Evolutionary conservation across 2,329 filamentous ascomycete genomes (phyloP).

Genomic region (Aspergillus fijiensis): DNA sequence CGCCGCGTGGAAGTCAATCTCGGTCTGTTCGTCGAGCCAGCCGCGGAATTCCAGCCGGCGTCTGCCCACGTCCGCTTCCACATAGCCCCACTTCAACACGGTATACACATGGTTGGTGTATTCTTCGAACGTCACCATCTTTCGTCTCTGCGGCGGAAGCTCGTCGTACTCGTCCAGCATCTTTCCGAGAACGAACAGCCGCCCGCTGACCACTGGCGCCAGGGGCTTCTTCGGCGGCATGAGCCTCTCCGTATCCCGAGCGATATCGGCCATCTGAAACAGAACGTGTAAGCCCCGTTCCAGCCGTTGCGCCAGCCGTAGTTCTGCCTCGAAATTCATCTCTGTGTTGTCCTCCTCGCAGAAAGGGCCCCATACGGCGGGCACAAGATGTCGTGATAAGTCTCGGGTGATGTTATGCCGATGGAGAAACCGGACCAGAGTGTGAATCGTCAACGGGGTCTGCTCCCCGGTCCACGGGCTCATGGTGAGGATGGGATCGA

Average conservation of each 20-base stretch:
- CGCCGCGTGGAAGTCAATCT: slow-evolving; percentile 30
- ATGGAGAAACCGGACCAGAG: slow-evolving; percentile 23
- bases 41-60: slow-evolving; percentile 24
- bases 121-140: slow-evolving; percentile 18
- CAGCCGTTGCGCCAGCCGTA: slow-evolving; percentile 24
- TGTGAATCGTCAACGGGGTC: slow-evolving; percentile 22
- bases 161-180: slow-evolving; percentile 24
- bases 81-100: slow-evolving; percentile 24
- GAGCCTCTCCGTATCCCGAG: slow-evolving; percentile 17
- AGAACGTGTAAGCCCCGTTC: slow-evolving; percentile 30
- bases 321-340: slow-evolving; percentile 29
- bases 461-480: slow-evolving; percentile 25
- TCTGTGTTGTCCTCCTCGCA: slow-evolving; percentile 22
- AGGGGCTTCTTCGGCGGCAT: slow-evolving; percentile 11
- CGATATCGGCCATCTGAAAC: slow-evolving; percentile 32
- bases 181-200: slow-evolving; percentile 17
- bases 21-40: slow-evolving; percentile 24
- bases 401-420: slow-evolving; percentile 23
- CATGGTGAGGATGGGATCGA: slow-evolving; percentile 55
- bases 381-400: slow-evolving; percentile 26
- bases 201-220: slow-evolving; percentile 17
- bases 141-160: slow-evolving; percentile 14
- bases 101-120: slow-evolving; percentile 26
- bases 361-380: slow-evolving; percentile 31
- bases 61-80: slow-evolving; percentile 28